These are phyloP conservation scores for Parachaetomium inaequale DNA, from an alignment of 495 filamentous ascomycete species.

Conservation along the genomic window DNA sequence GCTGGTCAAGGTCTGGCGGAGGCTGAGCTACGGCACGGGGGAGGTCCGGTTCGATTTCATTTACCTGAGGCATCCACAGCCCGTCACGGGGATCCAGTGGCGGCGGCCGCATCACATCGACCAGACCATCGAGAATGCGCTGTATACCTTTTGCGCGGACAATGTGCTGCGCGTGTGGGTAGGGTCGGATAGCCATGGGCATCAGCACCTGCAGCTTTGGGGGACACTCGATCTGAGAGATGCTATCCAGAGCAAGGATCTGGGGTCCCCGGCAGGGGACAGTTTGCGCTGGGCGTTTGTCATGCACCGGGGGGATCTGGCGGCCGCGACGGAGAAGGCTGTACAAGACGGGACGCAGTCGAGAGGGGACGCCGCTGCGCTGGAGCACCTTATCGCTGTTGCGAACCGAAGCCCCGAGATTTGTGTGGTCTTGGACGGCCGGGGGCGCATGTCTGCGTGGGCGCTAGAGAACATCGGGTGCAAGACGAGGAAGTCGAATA, in stretches of 20 bases:
- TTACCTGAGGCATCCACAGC: constrained; percentile 79
- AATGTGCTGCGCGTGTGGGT: constrained; percentile 81
- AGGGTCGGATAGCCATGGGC: constrained; percentile 66
- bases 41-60: constrained; percentile 86
- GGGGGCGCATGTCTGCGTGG: constrained; percentile 90
- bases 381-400: constrained; percentile 83
- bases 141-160: constrained; percentile 93
- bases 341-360: constrained; percentile 55
- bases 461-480: constrained; percentile 85
- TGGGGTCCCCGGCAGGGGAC: constrained; percentile 33
- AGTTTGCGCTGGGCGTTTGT: constrained; percentile 70
- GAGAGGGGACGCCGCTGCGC: constrained; percentile 61
- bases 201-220: constrained; percentile 74
- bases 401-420: constrained; percentile 84
- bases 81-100: constrained; percentile 84
- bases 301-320: constrained; percentile 79
- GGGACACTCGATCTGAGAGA: constrained; percentile 72
- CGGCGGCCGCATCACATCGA: constrained; percentile 68
- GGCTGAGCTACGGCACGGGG: constrained; percentile 77
- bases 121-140: constrained; percentile 77
- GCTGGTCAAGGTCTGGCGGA: constrained; percentile 88
- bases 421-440: constrained; percentile 77
- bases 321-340: constrained; percentile 68
- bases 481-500: constrained; percentile 61
- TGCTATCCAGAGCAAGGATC: constrained; percentile 62